Evolutionary conservation across 2,329 filamentous ascomycete genomes (phyloP).

Genomic region (Claviceps africana): DNA sequence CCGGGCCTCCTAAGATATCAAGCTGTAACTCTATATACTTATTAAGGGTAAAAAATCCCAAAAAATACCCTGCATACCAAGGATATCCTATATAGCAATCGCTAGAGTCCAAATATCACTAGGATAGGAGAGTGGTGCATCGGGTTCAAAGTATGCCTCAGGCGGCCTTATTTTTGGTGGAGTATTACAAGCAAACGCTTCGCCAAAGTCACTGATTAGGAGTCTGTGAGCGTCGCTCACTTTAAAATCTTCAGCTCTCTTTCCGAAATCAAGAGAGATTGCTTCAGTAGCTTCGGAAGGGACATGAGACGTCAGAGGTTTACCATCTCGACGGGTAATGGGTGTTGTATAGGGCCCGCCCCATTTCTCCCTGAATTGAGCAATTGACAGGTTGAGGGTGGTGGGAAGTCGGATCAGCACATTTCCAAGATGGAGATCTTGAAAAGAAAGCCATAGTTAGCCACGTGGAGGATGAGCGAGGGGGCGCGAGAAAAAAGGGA

Average conservation of each 20-base stretch:
- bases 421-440: background rate
- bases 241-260: no score
- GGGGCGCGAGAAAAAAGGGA: no score
- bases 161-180: background rate
- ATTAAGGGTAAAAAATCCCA: no score
- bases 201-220: background rate
- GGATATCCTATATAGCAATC: background rate
- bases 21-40: background rate
- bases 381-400: background rate
- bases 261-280: no score
- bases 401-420: background rate
- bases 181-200: background rate
- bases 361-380: background rate
- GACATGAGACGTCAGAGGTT: no score
- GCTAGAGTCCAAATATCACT: background rate
- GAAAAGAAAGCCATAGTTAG: background rate
- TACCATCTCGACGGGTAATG: background rate
- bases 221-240: background rate
- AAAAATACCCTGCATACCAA: no score
- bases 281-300: no score
- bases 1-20: background rate
- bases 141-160: background rate
- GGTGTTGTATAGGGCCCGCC: background rate
- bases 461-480: no score
- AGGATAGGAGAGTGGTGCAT: background rate